These are phyloP conservation scores for Rhododendron williamsianum DNA, from an alignment of 148 eudicot genomes.

Conservation along the genomic window DNA sequence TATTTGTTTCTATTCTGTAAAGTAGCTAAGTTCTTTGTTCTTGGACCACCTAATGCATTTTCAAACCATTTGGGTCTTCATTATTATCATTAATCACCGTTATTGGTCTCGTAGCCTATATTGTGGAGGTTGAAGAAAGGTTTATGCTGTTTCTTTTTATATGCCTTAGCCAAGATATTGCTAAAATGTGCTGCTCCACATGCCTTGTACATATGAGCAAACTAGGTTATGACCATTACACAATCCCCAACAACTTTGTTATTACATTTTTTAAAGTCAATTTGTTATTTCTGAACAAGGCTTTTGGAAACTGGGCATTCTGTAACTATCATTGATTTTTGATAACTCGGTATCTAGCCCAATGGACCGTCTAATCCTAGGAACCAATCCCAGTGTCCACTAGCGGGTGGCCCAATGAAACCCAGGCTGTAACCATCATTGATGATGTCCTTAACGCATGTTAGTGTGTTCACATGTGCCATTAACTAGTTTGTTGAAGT, in stretches of 20 bases:
- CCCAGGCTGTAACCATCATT: neutral
- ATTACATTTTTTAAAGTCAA: neutral
- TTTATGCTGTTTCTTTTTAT: neutral
- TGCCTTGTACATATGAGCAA: neutral
- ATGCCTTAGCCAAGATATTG: neutral
- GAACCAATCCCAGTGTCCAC: neutral
- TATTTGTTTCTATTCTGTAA: neutral
- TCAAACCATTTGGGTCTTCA: conserved; percentile 1
- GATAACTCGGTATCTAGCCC: neutral
- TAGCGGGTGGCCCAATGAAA: neutral
- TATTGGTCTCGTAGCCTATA: neutral
- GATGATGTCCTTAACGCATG: neutral
- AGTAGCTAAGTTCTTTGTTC: neutral
- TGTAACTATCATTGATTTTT: neutral
- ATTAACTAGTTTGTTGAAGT: neutral
- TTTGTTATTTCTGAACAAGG: neutral
- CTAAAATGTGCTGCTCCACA: neutral
- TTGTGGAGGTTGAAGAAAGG: neutral
- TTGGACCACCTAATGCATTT: neutral
- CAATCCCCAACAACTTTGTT: neutral
- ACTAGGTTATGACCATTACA: neutral
- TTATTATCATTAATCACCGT: neutral
- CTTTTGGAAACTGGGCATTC: neutral
- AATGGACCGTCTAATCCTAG: neutral
- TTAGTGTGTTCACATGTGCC: neutral